A percentile compares a stretch with the other conserved stretches of the same genome.
These are phyloP conservation scores for Colletotrichum nymphaeae DNA, from an alignment of 2,329 filamentous ascomycete genomes.

Conservation along the genomic window DNA sequence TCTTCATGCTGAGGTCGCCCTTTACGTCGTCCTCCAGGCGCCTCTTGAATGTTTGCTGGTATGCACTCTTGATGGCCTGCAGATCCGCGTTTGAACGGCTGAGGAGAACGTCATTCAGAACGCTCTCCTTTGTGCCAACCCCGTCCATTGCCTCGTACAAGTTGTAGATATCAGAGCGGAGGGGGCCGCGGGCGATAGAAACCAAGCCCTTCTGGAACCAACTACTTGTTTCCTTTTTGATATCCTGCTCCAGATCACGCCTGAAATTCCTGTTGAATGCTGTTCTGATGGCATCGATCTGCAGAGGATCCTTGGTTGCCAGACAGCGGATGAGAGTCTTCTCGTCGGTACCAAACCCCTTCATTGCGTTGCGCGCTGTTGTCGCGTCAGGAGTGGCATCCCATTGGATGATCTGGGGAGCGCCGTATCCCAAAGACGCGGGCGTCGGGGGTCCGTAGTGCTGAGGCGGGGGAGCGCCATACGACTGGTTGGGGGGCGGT, in stretches of 20 bases:
- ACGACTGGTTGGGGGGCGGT: constrained; percentile 40
- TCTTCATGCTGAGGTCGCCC: constrained; percentile 86
- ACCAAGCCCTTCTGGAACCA: constrained; percentile 82
- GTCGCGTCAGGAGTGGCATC: constrained; percentile 78
- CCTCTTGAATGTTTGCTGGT: constrained; percentile 74
- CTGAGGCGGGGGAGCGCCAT: constrained; percentile 52
- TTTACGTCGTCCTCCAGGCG: constrained; percentile 79
- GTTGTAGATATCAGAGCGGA: constrained; percentile 79
- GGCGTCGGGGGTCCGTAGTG: constrained; percentile 58
- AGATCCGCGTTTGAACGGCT: constrained; percentile 89
- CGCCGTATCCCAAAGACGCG: constrained; percentile 80
- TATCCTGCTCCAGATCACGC: constrained; percentile 78
- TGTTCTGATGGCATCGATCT: constrained; percentile 75
- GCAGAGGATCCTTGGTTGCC: constrained; percentile 79
- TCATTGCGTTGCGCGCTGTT: constrained; percentile 84
- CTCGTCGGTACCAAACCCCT: constrained; percentile 92
- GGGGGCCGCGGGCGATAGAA: constrained; percentile 81
- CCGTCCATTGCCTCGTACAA: constrained; percentile 81
- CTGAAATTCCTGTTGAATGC: constrained; percentile 74
- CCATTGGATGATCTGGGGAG: constrained; percentile 75
- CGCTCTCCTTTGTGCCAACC: constrained; percentile 84
- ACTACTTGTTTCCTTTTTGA: constrained; percentile 81
- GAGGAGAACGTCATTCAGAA: constrained; percentile 89
- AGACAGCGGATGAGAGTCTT: constrained; percentile 78
- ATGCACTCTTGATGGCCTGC: constrained; percentile 84